Evolutionary conservation across 441 rosid genomes (phyloP), one percentile per base, ranked within the genome.

Genomic region (Gossypium trilobum): DNA sequence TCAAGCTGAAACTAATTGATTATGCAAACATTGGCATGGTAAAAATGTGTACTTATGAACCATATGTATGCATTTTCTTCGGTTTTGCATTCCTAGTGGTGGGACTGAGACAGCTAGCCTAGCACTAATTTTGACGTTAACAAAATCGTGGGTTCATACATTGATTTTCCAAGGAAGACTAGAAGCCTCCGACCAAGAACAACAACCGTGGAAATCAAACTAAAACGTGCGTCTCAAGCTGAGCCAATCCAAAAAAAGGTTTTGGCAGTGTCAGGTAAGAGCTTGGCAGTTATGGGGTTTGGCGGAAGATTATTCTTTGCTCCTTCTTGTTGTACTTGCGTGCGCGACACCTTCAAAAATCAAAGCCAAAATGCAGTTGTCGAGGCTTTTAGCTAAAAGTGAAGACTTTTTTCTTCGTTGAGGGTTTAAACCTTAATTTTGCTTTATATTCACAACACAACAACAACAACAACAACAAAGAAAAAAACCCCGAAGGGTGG

Each of bases 271-370:
- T 54, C 58, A 17, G 58, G 25, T 19, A 54, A 54, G 58, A 9
- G 22, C 20, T 54, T 54, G 58, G 58, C 25, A 42, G 48, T 42
- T 42, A 42, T 42, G 48, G 25, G 25, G 22, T 2, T 54, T 54
- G 58, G 58, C 58, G 58, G 58, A 48, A 68, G 25, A 36, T 71
- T 39, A 13, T 58, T 25, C 54, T 56, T 58, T 22, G 74, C 66
- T 50, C 48, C 58, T 50, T 46, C 58, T 54, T 54, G 2, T 48
- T 52, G 71, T 46, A 71, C 79, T 84, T 81, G 63, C 87, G 89
- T 86, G 70, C 46, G 70, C 56, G 64, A 82, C 77, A 77, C 72
- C 79, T 44, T 54, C 73, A 70, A 36, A 51, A 2, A 54, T 54
- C 58, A 17, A 52, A 52, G 20, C 16, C 71, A 2, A 51, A 6